These are phyloP conservation scores for Hygrocybe coccinea DNA, from an alignment of 768 basidiomycete genomes.

Conservation along the genomic window DNA sequence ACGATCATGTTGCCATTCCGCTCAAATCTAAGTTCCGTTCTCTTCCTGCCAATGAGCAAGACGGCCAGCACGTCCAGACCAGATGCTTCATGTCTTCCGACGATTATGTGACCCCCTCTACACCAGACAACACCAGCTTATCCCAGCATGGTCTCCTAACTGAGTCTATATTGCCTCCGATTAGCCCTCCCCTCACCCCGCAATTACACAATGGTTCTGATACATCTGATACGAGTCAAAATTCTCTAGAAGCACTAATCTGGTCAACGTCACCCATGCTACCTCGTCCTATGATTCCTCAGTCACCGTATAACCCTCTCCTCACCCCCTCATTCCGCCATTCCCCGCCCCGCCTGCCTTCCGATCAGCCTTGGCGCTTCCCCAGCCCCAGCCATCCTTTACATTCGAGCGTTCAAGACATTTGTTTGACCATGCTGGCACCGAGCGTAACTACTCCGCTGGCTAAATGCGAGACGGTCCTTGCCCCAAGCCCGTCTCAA, in stretches of 20 bases:
- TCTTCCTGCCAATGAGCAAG: slow-evolving; percentile 18
- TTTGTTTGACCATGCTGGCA: slow-evolving; percentile 62
- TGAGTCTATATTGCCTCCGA: slow-evolving; percentile 18
- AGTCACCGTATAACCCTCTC: slow-evolving; percentile 73
- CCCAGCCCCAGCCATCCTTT: slow-evolving; percentile 76
- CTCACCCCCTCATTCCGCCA: slow-evolving; percentile 74
- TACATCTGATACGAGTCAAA: slow-evolving; percentile 12
- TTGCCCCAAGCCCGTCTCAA: slow-evolving; percentile 32
- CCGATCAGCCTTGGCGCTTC: slow-evolving; percentile 79
- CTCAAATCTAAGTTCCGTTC: slow-evolving; percentile 45
- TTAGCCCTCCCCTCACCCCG: slow-evolving; percentile 37
- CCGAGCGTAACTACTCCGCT: slow-evolving; percentile 48
- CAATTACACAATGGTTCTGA: slow-evolving; percentile 29
- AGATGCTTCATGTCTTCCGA: slow-evolving; percentile 12
- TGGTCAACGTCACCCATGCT: slow-evolving; percentile 28
- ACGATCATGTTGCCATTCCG: slow-evolving; percentile 24
- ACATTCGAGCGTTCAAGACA: slow-evolving; percentile 57
- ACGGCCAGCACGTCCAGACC: slow-evolving; percentile 15
- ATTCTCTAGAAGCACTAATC: background rate
- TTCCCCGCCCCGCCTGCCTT: slow-evolving; percentile 67
- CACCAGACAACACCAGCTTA: background rate
- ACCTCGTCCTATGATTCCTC: slow-evolving; percentile 39
- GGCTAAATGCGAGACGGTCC: slow-evolving; percentile 28
- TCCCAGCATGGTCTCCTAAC: slow-evolving; percentile 14
- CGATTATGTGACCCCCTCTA: slow-evolving; percentile 12